Conservation (phyloP, 352 stramenopile genomes). For the Globisporangium recalcitrans region DNA sequence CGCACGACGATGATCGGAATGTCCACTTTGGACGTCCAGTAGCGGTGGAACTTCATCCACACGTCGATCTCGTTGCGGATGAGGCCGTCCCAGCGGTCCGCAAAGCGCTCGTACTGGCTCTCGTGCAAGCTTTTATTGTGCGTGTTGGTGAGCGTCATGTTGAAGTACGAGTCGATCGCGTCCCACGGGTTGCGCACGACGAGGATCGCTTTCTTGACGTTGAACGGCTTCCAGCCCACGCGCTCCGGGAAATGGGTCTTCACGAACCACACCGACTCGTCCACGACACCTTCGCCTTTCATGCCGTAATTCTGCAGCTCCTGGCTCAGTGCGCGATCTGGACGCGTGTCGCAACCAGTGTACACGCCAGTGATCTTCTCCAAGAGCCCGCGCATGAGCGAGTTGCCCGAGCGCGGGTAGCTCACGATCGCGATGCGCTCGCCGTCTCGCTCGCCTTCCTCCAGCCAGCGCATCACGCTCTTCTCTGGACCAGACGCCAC, state of each 20-base stretch:
- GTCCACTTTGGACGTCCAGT: constrained; percentile 87
- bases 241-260: constrained; percentile 98
- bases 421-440: constrained; percentile 90
- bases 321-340: constrained; percentile 90
- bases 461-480: constrained; percentile 56
- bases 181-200: constrained; percentile 96
- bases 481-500: background rate
- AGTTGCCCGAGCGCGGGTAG: constrained; percentile 97
- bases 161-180: constrained; percentile 99
- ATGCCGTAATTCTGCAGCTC: constrained; percentile 87
- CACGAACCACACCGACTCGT: constrained; percentile 94
- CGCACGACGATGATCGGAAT: constrained; percentile 89
- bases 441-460: constrained; percentile 50
- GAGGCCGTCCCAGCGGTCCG: constrained; percentile 86
- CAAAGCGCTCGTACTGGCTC: constrained; percentile 83
- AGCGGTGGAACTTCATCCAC: constrained; percentile 89
- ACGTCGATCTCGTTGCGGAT: constrained; percentile 89
- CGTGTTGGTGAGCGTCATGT: constrained; percentile 94
- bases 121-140: constrained; percentile 90
- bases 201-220: constrained; percentile 75
- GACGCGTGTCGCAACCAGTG: constrained; percentile 95
- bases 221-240: constrained; percentile 85
- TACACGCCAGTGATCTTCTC: constrained; percentile 94
- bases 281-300: constrained; percentile 91
- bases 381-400: constrained; percentile 93